Percentiles rank a stretch among this genome's conserved stretches.
Conservation (phyloP, 2,329 filamentous ascomycete species). For the Phoma herbarum region DNA sequence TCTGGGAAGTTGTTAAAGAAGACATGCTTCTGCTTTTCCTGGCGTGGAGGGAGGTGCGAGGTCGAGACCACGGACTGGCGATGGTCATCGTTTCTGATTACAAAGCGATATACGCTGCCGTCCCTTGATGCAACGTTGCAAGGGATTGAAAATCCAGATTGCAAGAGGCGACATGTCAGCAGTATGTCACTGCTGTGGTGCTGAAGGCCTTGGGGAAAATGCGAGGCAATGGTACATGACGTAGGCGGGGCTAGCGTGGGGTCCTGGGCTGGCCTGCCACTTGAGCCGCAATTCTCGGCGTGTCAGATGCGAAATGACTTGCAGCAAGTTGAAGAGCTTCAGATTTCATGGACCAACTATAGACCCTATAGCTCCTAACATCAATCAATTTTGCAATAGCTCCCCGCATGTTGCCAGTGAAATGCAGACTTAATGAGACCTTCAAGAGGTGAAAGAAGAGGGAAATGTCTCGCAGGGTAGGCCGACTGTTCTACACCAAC, state of each 20-base stretch:
- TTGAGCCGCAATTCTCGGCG: slow-evolving; percentile 11
- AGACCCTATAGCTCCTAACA: neutral
- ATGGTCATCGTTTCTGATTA: neutral
- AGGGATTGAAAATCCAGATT: neutral
- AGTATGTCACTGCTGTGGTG: neutral
- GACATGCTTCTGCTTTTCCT: neutral
- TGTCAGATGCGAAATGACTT: neutral
- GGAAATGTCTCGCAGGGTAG: slow-evolving; percentile 1
- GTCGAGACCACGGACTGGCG: neutral
- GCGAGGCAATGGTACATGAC: slow-evolving; percentile 15
- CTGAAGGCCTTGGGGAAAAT: slow-evolving; percentile 10
- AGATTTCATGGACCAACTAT: neutral
- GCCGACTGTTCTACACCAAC: slow-evolving; percentile 3
- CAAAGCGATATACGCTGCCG: slow-evolving; percentile 7
- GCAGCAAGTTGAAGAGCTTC: neutral
- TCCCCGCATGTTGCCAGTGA: neutral
- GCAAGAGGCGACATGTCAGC: neutral
- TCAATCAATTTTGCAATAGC: neutral
- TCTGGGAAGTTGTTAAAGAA: no score
- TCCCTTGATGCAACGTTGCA: neutral
- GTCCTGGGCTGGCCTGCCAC: neutral
- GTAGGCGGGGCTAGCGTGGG: slow-evolving; percentile 4
- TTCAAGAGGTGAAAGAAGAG: neutral
- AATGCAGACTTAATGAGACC: no score
- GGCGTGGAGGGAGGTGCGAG: neutral